Evolutionary conservation across 192 early-diverging fungal species (phyloP).

Genomic region (Entomortierella chlamydospora): DNA sequence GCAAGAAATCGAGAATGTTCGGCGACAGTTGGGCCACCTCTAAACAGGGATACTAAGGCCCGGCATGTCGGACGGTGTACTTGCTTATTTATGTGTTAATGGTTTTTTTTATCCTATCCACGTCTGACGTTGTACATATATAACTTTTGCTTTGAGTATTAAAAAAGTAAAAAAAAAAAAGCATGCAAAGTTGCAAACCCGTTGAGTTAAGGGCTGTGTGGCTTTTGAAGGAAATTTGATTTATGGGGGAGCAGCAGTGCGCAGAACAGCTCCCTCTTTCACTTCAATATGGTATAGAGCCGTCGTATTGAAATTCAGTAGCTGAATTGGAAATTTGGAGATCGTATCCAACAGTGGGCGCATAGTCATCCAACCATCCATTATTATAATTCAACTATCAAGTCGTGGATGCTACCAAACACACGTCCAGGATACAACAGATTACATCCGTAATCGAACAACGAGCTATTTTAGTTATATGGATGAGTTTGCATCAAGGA

Average conservation of each 20-base stretch:
- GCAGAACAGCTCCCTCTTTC: constrained; percentile 41
- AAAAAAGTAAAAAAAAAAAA: background rate
- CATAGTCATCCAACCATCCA: constrained; percentile 31
- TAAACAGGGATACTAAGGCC: background rate
- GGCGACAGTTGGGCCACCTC: constrained; percentile 4
- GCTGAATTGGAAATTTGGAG: background rate
- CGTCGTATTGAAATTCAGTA: constrained; percentile 12
- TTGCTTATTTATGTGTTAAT: background rate
- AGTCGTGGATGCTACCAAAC: background rate
- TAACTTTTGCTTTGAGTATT: background rate
- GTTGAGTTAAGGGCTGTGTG: constrained; percentile 1
- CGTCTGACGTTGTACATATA: background rate
- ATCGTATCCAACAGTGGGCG: background rate
- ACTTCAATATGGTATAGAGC: constrained; percentile 42
- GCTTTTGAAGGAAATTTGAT: constrained; percentile 18
- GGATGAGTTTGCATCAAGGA: too few relatives aligned
- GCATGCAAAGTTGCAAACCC: too few relatives aligned
- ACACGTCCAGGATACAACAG: background rate
- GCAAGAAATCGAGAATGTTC: constrained; percentile 14
- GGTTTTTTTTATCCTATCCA: background rate
- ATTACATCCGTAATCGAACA: too few relatives aligned
- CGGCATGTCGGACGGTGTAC: background rate
- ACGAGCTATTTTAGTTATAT: too few relatives aligned
- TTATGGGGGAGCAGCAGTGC: constrained; percentile 2
- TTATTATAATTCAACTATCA: constrained; percentile 9